These are phyloP conservation scores for Chloromonas sp. DNA, from an alignment of 163 green algal species.

Conservation along the genomic window DNA sequence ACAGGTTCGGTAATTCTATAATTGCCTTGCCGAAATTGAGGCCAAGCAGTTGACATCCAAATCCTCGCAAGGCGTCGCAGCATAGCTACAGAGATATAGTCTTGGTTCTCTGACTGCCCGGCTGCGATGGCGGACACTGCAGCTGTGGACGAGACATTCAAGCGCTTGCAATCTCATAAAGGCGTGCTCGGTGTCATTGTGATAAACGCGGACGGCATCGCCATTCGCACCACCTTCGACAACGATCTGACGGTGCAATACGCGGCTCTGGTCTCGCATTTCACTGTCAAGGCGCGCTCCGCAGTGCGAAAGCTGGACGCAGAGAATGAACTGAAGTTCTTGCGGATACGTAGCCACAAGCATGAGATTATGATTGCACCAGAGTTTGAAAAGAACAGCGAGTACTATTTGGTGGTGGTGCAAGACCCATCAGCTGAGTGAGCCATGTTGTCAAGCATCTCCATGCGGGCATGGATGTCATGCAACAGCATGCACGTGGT, in stretches of 20 bases:
- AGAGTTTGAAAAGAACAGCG: constrained; percentile 52
- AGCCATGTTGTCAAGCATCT: no score
- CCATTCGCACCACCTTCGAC: constrained; percentile 61
- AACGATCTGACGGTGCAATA: constrained; percentile 64
- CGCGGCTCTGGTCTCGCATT: constrained; percentile 52
- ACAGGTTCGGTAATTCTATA: no score
- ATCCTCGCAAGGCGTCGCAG: no score
- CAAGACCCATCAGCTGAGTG: constrained; percentile 41
- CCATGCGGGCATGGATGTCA: no score
- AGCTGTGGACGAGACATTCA: constrained; percentile 62
- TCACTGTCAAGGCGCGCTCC: constrained; percentile 54
- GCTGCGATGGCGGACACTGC: constrained; percentile 45
- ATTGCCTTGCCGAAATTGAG: no score
- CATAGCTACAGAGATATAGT: no score
- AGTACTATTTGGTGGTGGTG: constrained; percentile 63
- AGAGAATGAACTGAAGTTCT: constrained; percentile 60
- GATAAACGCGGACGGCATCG: constrained; percentile 60
- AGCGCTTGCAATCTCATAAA: constrained; percentile 44
- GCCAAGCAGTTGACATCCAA: no score
- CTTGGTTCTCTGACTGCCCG: no score
- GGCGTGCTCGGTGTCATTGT: constrained; percentile 52
- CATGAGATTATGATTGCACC: constrained; percentile 69
- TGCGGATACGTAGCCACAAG: constrained; percentile 59
- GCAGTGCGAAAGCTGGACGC: constrained; percentile 50
- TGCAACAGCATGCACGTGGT: no score